Conservation (phyloP, 371 early-diverging fungal genomes). For the Mortierella sp. region DNA sequence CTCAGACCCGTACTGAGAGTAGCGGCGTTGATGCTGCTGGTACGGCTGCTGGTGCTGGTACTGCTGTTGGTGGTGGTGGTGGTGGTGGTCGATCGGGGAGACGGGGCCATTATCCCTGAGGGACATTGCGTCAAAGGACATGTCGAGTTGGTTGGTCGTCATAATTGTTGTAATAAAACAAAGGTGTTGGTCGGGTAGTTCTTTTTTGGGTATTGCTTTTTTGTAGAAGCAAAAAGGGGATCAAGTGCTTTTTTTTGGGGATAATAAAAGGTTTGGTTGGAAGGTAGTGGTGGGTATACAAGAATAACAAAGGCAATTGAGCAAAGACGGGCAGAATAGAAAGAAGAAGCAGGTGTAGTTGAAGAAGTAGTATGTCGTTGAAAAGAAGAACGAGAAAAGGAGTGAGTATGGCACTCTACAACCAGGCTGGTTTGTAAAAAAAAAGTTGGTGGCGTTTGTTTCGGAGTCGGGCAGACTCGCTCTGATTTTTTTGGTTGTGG, state of each 20-base stretch:
- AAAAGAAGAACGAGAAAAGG: not conserved
- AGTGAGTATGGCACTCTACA: not conserved
- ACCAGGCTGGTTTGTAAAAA: not conserved
- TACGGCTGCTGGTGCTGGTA: conserved; percentile 48
- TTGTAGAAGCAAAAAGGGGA: not conserved
- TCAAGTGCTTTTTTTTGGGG: not conserved
- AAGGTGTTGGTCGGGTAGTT: conserved; percentile 4
- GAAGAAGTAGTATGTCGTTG: not conserved
- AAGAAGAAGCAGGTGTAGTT: not conserved
- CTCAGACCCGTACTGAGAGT: conserved; percentile 46
- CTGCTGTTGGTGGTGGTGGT: conserved; percentile 27
- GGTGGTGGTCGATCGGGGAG: conserved; percentile 44
- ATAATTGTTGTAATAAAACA: conserved; percentile 13
- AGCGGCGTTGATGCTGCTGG: conserved; percentile 60
- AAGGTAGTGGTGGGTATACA: not conserved
- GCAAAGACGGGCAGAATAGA: not conserved
- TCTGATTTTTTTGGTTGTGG: not conserved
- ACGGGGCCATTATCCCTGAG: conserved; percentile 57
- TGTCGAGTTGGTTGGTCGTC: conserved; percentile 58
- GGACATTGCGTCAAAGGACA: conserved; percentile 61
- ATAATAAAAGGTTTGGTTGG: not conserved
- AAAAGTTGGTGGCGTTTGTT: conserved; percentile 10
- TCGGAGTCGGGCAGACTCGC: not conserved
- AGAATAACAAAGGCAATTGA: not conserved
- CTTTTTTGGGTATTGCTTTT: not conserved